Base-by-base conservation (phyloP, 306 rosid species). In the Fragaria vesca region DNA sequence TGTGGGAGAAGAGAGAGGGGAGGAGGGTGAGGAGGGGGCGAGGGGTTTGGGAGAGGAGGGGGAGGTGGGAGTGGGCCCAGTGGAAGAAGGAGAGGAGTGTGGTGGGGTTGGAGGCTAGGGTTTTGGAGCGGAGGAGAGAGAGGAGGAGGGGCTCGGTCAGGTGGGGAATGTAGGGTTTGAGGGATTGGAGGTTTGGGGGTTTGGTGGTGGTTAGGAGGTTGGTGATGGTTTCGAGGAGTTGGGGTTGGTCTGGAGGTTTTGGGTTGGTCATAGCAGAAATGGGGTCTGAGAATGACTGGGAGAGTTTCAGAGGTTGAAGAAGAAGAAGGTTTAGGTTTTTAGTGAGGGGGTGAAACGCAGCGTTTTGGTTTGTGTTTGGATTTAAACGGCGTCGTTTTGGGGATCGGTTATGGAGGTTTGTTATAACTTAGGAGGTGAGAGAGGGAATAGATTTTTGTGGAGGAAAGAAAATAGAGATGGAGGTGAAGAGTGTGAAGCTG, bases 1-100 rank as follows among this genome's bases (percentile, higher is more conserved):
- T 84, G 82, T 71, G 86, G 76, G 72, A 2, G 81, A 94, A 78
- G 81, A 94, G 94, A 28, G 84, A 76, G 15, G 90, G 96, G 74
- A 94, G 88, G 80, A 94, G 80, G 36, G 85, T 60, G 85, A 94
- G 85, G 42, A 94, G 91, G 2, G 87, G 85, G 0, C 81, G 66
- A 0, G 98, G 98, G 66, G 74, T 55, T 21, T 46, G 58, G 71
- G 85, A 40, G 77, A 92, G 87, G 2, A 85, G 11, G 5, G 97
- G 94, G 0, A 82, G 66, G 58, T 87, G 84, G 4, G 71, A 11
- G 54, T 86, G 93, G 72, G 87, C 76, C 87, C 89, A 86, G n/a
- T 77, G 80, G 92, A 85, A 92, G 81, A 92, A 88, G 60, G 84
- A 73, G 51, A 94, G 32, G 69, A 90, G 96, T 2, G 86, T 12